Evolutionary conservation across 2,329 filamentous ascomycete genomes (phyloP), one percentile per base, ranked within the genome.

Genomic region (Diaporthe caulivora): DNA sequence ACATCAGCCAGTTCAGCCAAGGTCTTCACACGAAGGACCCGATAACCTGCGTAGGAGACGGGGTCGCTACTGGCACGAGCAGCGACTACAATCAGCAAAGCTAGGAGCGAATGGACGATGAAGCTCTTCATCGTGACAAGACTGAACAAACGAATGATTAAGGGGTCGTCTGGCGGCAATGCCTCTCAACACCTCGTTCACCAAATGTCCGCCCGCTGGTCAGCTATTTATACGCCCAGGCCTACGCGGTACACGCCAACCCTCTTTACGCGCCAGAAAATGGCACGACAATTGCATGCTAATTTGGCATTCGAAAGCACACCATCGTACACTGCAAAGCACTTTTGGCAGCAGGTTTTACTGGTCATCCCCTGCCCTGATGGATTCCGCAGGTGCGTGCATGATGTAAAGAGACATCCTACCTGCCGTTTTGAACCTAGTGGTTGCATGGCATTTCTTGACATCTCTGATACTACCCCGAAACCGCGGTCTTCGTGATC

Each of bases 361-460:
- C 49, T 51, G n/a, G n/a, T 26, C n/a, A 26, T n/a, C n/a, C 24
- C 21, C 49, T 51, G 47, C n/a, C n/a, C n/a, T n/a, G 49, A 51
- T 51, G 49, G 13, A 24, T 51, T 26, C 49, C 49, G 49, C 49
- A 51, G 24, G 49, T n/a, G 49, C n/a, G 49, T 51, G 49, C 4
- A 51, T 51, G 49, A 51, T 51, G 49, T 51, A 26, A 51, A 51
- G 11, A 51, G 10, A 11, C 6, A 53, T 13, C 5, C 24, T 53
- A 53, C 13, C 51, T 53, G n/a, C 51, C 24, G 26, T 15, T 53
- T 53, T 29, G 51, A 53, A 26, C 26, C 51, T 29, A 53, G 24
- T 9, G 51, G 11, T 53, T 53, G 51, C 51, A 53, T 53, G 51
- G 51, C 51, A 53, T 53, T 53, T 53, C 51, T 53, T 53, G 51